These are phyloP conservation scores for Quercus bicolor DNA, from an alignment of 306 rosid species.

Conservation along the genomic window DNA sequence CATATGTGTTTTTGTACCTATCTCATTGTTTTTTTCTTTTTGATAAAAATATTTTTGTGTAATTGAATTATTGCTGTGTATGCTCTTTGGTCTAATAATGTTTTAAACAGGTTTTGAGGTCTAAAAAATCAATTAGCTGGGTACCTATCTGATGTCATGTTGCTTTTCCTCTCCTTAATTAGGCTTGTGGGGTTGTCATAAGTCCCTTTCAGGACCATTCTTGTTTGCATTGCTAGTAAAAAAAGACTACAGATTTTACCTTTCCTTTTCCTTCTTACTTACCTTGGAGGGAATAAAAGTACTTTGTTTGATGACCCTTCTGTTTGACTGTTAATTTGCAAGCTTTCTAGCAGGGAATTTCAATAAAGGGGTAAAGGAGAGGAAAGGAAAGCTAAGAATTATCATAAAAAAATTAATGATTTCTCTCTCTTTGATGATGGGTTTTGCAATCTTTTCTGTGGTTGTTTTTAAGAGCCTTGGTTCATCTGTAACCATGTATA, in stretches of 20 bases:
- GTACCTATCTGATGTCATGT: conserved; percentile 19
- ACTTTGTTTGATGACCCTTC: conserved; percentile 32
- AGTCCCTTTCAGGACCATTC: conserved; percentile 38
- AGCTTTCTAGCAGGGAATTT: conserved; percentile 27
- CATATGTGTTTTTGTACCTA: conserved; percentile 12
- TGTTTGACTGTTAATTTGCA: conserved; percentile 25
- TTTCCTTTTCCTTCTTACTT: conserved; percentile 34
- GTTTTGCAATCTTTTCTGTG: background rate
- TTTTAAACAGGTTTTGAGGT: conserved; percentile 28
- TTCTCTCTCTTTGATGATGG: conserved; percentile 12
- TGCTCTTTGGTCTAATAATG: conserved; percentile 22
- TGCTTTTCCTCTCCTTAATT: conserved; percentile 16
- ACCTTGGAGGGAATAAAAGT: conserved; percentile 17
- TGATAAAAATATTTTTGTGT: background rate
- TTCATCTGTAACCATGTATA: conserved; percentile 6
- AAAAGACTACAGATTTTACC: conserved; percentile 29
- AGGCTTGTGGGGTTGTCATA: conserved; percentile 22
- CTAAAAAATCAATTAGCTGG: conserved; percentile 11
- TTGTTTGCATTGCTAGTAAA: conserved; percentile 26
- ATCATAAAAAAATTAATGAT: conserved; percentile 18
- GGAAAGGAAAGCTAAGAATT: conserved; percentile 10
- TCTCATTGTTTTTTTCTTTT: conserved; percentile 1
- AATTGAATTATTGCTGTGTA: background rate
- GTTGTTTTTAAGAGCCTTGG: conserved; percentile 11
- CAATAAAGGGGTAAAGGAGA: conserved; percentile 22